Evolutionary conservation across 2,329 filamentous ascomycete genomes (phyloP), one percentile per base, ranked within the genome.

Genomic region (Fusarium sp.): DNA sequence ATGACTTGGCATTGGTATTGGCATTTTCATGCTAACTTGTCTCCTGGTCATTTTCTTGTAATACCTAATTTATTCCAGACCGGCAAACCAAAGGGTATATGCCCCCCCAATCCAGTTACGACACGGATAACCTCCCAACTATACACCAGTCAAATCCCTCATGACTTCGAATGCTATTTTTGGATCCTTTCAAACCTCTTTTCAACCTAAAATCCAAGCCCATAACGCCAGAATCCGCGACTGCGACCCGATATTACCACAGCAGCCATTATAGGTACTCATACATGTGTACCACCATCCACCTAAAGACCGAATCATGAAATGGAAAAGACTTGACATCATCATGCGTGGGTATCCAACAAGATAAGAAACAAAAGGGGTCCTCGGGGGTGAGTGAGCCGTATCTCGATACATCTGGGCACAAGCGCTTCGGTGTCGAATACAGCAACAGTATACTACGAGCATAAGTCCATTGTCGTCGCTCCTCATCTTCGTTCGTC

Each of bases 261-360:
- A 57, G 45, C 46, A 53, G 56, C 54, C 65, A 71, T 73, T 72
- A 62, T 36, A 53, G 39, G 33, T 50, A 49, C 38, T 54, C 38
- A 17, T 47, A 29, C 22, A 60, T 35, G 17, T 35, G 35, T 52
- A 71, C 62, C 49, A 31, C 20, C 14, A 35, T 36, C 55, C 45
- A 22, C 62, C 57, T 52, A 20, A 22, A 68, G 38, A 41, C 39
- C 53, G 31, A 33, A 56, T 54, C 57, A 41, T 46, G 44, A 42
- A 53, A 41, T 68, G 42, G 57, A 36, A 47, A 56, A 64, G 66
- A 63, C 44, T 57, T 59, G 58, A 53, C 44, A 69, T 73, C 60
- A 65, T 69, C 52, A 69, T 54, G 35, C 60, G 39, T 74, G 71
- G 71, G 72, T 74, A 74, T 74, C 70, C 53, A 60, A 68, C 47